Evolutionary conservation across 78 protist species (phyloP).

Genomic region (Andalucia godoyi): DNA sequence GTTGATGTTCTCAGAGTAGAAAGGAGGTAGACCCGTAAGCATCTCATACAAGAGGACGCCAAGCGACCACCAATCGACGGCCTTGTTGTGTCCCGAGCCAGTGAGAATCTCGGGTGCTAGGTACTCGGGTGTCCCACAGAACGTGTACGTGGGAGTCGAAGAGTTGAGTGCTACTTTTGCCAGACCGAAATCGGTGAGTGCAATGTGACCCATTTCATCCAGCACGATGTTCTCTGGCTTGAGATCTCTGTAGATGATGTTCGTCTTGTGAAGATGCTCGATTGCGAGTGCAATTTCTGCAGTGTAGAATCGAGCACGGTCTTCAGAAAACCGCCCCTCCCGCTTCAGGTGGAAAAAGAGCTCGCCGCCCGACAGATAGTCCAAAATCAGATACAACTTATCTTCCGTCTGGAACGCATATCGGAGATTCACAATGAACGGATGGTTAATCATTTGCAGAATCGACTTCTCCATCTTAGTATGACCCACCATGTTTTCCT

Average conservation of each 20-base stretch:
- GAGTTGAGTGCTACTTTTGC: slow-evolving; percentile 1
- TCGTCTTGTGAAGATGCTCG: slow-evolving; percentile 71
- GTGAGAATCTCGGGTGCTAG: slow-evolving; percentile 72
- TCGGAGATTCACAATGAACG: slow-evolving; percentile 62
- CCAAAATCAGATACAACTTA: slow-evolving; percentile 64
- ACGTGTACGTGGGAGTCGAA: slow-evolving; percentile 43
- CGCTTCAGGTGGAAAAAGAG: slow-evolving; percentile 37
- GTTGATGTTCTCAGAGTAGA: slow-evolving; percentile 40
- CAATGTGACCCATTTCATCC: slow-evolving; percentile 20
- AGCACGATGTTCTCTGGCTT: slow-evolving; percentile 39
- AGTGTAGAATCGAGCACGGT: slow-evolving; percentile 69
- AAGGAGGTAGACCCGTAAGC: slow-evolving; percentile 79
- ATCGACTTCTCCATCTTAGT: slow-evolving; percentile 76
- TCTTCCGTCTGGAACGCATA: slow-evolving; percentile 65
- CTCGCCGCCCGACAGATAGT: slow-evolving; percentile 76
- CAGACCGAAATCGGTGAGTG: slow-evolving; percentile 25
- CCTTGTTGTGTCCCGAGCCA: slow-evolving; percentile 52
- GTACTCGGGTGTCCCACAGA: slow-evolving; percentile 93
- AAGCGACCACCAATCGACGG: slow-evolving; percentile 74
- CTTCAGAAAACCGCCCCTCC: slow-evolving; percentile 36
- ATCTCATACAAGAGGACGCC: slow-evolving; percentile 73
- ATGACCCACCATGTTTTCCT: slow-evolving; percentile 57
- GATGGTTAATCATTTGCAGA: slow-evolving; percentile 60
- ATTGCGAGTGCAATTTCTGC: slow-evolving; percentile 78
- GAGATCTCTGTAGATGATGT: slow-evolving; percentile 80